phyloP scores from a whole-genome alignment of 2,329 filamentous ascomycete genomes.

The Hypocreales sp. region DNA sequence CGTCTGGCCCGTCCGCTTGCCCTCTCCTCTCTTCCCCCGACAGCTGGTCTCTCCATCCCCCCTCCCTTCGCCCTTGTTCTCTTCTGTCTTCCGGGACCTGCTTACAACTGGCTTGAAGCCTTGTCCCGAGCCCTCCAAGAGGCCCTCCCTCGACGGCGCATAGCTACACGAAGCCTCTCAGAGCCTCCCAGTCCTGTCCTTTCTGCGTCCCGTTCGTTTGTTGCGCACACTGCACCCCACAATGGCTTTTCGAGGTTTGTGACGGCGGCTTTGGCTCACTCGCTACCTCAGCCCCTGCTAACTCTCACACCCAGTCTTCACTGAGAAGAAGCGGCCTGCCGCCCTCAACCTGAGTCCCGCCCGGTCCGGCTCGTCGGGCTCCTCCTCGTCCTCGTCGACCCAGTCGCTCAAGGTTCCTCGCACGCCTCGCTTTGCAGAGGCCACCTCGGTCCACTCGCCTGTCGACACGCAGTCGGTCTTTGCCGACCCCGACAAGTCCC shows the following conservation, averaged over 20 bases:
- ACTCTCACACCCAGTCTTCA: too few species aligned
- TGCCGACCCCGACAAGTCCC: constrained; percentile 38
- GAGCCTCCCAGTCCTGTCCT: not conserved
- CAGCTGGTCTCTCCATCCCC: constrained; percentile 39
- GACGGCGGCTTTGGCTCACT: too few species aligned
- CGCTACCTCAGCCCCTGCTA: too few species aligned
- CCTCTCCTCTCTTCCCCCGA: constrained; percentile 18
- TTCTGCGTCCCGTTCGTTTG: constrained; percentile 4
- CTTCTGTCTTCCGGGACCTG: constrained; percentile 11
- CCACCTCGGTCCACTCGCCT: constrained; percentile 64
- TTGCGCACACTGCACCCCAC: constrained; percentile 6
- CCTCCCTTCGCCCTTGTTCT: constrained; percentile 20
- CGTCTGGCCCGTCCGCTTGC: too few species aligned
- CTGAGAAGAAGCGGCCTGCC: constrained; percentile 41
- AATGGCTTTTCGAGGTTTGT: constrained; percentile 26
- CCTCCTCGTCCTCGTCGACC: constrained; percentile 35
- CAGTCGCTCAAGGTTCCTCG: constrained; percentile 51
- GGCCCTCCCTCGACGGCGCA: too few species aligned
- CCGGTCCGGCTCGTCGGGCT: constrained; percentile 32
- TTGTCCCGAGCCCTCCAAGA: too few species aligned
- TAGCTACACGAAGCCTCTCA: not conserved
- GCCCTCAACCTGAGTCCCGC: constrained; percentile 37
- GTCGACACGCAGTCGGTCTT: constrained; percentile 48
- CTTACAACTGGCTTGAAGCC: constrained; percentile 7
- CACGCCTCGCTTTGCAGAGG: constrained; percentile 68